phyloP scores from a whole-genome alignment of 179 eudicot species.

The Sideroxylon spinosum region DNA sequence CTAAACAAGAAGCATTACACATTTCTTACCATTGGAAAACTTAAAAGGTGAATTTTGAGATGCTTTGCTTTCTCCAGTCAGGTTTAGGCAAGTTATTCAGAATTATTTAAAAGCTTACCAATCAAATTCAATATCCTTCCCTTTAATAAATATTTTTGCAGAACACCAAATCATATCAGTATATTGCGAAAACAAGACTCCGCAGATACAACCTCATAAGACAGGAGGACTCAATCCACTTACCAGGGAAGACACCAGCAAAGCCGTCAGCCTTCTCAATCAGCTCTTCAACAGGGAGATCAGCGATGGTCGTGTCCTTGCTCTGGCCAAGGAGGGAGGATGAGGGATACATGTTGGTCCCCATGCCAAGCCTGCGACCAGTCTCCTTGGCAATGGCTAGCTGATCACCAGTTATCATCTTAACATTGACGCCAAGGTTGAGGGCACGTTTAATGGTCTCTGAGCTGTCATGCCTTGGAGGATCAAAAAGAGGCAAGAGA shows the following conservation, averaged over 20 bases:
- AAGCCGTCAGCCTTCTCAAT: constrained; percentile 92
- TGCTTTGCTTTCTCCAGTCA: not conserved
- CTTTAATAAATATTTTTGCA: not conserved
- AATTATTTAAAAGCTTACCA: not conserved
- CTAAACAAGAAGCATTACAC: not conserved
- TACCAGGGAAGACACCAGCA: constrained; percentile 95
- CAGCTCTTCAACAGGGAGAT: constrained; percentile 72
- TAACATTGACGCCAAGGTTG: constrained; percentile 74
- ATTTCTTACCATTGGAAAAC: not conserved
- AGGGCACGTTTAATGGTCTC: constrained; percentile 77
- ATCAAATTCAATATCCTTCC: not conserved
- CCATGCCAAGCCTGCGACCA: constrained; percentile 88
- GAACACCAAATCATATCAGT: not conserved
- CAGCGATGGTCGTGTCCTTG: constrained; percentile 53
- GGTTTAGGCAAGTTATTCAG: not conserved
- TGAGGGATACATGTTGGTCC: constrained; percentile 90
- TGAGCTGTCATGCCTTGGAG: constrained; percentile 86
- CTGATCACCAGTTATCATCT: constrained; percentile 94
- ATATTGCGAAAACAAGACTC: not conserved
- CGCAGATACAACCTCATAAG: not conserved
- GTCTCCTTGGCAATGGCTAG: constrained; percentile 87
- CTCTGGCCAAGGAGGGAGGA: constrained; percentile 73
- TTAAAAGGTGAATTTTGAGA: not conserved
- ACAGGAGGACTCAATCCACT: not conserved
- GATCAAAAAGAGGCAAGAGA: constrained; percentile 75